Evolutionary conservation across 352 stramenopile species (phyloP), one percentile per base, ranked within the genome.

Genomic region (Plasmopara muralis): DNA sequence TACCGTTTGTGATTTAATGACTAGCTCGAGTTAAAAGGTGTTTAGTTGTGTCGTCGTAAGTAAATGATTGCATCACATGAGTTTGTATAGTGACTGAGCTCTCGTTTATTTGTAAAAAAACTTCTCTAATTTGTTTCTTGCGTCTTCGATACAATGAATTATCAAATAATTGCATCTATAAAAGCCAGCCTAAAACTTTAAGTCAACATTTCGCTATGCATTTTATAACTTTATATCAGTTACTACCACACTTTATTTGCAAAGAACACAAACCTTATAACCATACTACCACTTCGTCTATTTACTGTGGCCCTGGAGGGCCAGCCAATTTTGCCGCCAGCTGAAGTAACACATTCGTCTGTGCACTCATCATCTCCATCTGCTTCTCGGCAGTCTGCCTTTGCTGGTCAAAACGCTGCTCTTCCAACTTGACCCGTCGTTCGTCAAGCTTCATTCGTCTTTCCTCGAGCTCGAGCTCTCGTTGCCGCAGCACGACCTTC

Each of bases 291-390:
- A 35, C 10, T 12, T 35, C 6, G 6, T 35, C 31, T 35, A 2
- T 35, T 35, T 12, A 35, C 56, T 20, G 0, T 3, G 31, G 38
- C 40, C 25, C 30, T 9, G 41, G 31, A 28, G 52, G 34, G 4
- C 12, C n/a, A 9, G 50, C 10, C 40, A 67, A 31, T 12, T 67
- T 67, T 13, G 62, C 59, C 2, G 48, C 59, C 33, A 67, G 16
- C 44, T 60, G 62, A 15, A 63, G 59, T 55, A 67, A 34, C 10
- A 67, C 43, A n/a, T 53, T 53, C 9, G 59, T 67, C 44, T 67
- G 59, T 9, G 59, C 54, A 2, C 53, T 49, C 48, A 67, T 62
- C 59, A 67, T 67, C 48, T 67, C 48, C 40, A 67, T 8, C 29
- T 67, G 59, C 34, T 62, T 62, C 33, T 67, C 59, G 0, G 59